Conservation (phyloP, 1,139 yeast species). For the Suhomyces atakaporum region DNA sequence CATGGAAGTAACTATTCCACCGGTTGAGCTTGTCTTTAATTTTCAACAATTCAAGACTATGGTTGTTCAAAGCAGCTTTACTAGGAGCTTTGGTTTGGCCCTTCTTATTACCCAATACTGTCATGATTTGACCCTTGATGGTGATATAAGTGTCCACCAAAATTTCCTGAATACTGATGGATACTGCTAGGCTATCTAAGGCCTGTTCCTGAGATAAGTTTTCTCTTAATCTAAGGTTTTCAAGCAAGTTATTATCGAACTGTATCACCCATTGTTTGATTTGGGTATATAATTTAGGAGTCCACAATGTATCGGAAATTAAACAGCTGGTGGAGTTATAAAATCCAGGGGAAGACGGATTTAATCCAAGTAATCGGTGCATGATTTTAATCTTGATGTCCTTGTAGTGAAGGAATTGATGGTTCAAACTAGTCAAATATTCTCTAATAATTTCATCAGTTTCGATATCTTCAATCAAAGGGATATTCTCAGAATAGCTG, state of each 20-base stretch:
- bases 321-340: conserved; percentile 17
- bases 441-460: conserved; percentile 21
- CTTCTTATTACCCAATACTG: conserved; percentile 19
- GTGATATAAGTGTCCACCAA: conserved; percentile 52
- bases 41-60: conserved; percentile 40
- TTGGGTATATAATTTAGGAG: conserved; percentile 21
- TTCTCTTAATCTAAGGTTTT: conserved; percentile 8
- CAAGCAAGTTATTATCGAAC: conserved; percentile 25
- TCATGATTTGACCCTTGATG: conserved; percentile 30
- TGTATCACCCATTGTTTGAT: conserved; percentile 40
- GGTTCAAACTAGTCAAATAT: conserved; percentile 34
- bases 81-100: conserved; percentile 22
- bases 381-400: conserved; percentile 51
- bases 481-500: conserved; percentile 15
- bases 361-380: conserved; percentile 30
- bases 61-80: conserved; percentile 29
- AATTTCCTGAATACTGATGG: conserved; percentile 52
- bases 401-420: conserved; percentile 40
- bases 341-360: not conserved
- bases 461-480: conserved; percentile 18
- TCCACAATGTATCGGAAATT: conserved; percentile 32
- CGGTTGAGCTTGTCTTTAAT: conserved; percentile 38
- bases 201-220: not conserved
- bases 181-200: conserved; percentile 15
- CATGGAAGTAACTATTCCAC: conserved; percentile 35